Percentiles rank a stretch among this genome's conserved stretches.
Conservation (phyloP, 225 moss, liverwort and hornwort species). For the Pleurozium schreberi region DNA sequence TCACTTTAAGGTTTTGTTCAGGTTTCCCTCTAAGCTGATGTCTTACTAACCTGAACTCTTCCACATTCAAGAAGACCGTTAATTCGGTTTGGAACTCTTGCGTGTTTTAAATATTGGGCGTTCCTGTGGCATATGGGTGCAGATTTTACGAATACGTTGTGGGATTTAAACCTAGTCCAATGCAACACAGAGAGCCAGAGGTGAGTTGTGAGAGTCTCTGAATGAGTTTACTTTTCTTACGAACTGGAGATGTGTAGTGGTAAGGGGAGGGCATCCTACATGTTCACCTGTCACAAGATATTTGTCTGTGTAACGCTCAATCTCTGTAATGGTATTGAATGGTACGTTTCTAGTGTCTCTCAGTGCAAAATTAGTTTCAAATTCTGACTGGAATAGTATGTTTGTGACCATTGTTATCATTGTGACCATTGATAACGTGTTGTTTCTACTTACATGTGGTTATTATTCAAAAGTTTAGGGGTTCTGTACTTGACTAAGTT, state of each 20-base stretch:
- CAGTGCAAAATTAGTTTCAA: background rate
- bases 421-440: background rate
- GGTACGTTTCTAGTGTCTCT: background rate
- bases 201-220: slow-evolving; percentile 3
- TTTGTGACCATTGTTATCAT: background rate
- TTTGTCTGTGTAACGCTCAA: background rate
- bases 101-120: background rate
- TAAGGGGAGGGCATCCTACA: background rate
- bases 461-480: background rate
- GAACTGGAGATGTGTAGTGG: background rate
- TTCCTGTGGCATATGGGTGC: background rate
- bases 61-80: background rate
- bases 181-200: slow-evolving; percentile 40
- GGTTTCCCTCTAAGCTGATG: background rate
- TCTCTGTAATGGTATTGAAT: background rate
- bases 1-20: background rate
- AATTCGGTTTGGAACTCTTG: background rate
- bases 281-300: background rate
- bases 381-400: background rate
- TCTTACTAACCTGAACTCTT: background rate
- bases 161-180: slow-evolving; percentile 6
- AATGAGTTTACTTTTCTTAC: background rate
- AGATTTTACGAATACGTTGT: background rate
- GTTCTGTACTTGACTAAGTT: background rate
- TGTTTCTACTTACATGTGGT: background rate